Base-by-base conservation (phyloP, 1,284 basidiomycete genomes). In the Melampsora americana region DNA sequence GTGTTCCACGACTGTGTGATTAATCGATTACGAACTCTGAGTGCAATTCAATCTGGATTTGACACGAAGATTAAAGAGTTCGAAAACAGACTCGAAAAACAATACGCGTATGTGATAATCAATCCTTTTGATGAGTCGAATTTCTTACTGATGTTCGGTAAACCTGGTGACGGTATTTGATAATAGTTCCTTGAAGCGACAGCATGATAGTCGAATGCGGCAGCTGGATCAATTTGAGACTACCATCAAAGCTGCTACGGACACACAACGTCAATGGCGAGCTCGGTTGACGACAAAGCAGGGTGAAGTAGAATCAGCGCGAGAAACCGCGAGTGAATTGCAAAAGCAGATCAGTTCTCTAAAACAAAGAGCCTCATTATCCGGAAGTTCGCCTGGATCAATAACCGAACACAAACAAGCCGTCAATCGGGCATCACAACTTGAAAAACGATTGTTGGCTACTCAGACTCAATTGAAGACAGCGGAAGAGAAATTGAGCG, bases 1-100 rank as follows among this genome's bases (percentile, higher is more conserved):
- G 90, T 94, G 76, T 98, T 99, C 87, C 92, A 95, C 79, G 93
- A 97, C 83, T 93, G 92, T 79, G 87, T 99, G n/a, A 89, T 96
- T 80, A 88, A 89, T 0, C 88, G 94, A 7, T 85, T 99, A 66
- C 92, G 93, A 79, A 86, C 88, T 0, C 88, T 98, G 77, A 90
- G 88, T 65, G 88, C 92, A 78, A 90, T 96, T 48, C 90, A 94
- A 82, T 82, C 87, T 32, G 89, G 92, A 80, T 95, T 97, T 82
- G 93, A 97, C 80, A 91, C 89, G 81, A 89, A 91, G 26, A 86
- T 87, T 77, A 93, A 92, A 82, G 91, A 93, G 32, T 86, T 89
- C 0, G 95, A 98, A 82, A 83, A 83, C 6, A 86, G 86, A 69
- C 91, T 90, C 79, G 81, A 84, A 9, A 92, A 93, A 56, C 90